Evolutionary conservation across 164 flowering plant species (phyloP).

Genomic region (Liquidambar formosana): DNA sequence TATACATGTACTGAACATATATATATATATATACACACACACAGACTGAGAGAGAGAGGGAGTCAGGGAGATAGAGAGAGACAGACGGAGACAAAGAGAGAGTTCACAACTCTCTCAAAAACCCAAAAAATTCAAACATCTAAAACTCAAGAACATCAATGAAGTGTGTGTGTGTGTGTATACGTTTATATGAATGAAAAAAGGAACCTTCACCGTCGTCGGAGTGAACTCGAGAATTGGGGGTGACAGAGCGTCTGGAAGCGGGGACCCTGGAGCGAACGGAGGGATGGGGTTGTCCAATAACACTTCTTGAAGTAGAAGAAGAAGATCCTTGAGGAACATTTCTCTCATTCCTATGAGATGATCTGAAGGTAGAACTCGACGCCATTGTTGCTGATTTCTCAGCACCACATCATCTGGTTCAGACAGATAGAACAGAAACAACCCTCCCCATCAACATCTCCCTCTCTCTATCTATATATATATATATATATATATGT

Average conservation of each 20-base stretch:
- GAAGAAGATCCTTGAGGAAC: background rate
- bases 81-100: too few relatives aligned
- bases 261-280: conserved; percentile 26
- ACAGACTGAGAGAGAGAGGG: too few relatives aligned
- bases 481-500: too few relatives aligned
- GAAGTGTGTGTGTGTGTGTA: too few relatives aligned
- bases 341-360: conserved; percentile 14
- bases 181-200: too few relatives aligned
- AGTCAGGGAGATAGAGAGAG: too few relatives aligned
- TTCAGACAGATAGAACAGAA: background rate
- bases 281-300: background rate
- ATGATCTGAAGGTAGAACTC: conserved; percentile 11
- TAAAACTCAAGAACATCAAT: background rate
- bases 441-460: background rate
- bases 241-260: conserved; percentile 43
- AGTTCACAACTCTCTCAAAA: too few relatives aligned
- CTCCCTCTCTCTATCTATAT: background rate
- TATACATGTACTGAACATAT: too few relatives aligned
- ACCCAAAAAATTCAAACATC: background rate
- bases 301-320: conserved; percentile 10
- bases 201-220: conserved; percentile 34
- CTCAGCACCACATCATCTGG: background rate
- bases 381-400: conserved; percentile 19
- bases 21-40: too few relatives aligned
- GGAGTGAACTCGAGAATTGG: conserved; percentile 30